phyloP scores from a whole-genome alignment of 139 green algal genomes.

The Spirogloea muscicola region DNA sequence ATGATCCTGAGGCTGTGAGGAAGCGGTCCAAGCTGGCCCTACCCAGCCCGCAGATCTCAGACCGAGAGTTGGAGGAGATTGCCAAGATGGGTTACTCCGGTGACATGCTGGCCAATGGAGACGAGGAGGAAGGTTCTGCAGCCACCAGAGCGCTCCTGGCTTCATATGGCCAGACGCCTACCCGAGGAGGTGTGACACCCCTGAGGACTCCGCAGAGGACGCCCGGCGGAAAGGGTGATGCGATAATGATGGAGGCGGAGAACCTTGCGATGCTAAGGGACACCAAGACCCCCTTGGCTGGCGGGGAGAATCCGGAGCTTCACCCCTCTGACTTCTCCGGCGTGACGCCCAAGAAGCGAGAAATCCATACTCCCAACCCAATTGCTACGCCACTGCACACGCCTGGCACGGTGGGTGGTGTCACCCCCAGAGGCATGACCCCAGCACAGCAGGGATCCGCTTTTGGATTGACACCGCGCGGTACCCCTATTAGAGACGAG shows the following conservation, averaged over 20 bases:
- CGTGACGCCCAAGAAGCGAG: slow-evolving; percentile 57
- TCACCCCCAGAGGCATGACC: slow-evolving; percentile 10
- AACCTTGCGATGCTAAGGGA: slow-evolving; percentile 70
- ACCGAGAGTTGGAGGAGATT: slow-evolving; percentile 86
- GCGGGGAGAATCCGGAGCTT: slow-evolving; percentile 78
- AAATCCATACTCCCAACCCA: slow-evolving; percentile 24
- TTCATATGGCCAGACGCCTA: slow-evolving; percentile 61
- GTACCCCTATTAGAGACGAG: slow-evolving; percentile 68
- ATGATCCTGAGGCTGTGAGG: slow-evolving; percentile 59
- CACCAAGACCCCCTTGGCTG: slow-evolving; percentile 82
- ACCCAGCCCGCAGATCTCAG: slow-evolving; percentile 62
- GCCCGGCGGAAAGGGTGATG: slow-evolving; percentile 69
- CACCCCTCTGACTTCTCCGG: slow-evolving; percentile 69
- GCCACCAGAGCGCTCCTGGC: slow-evolving; percentile 42
- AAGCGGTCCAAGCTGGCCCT: slow-evolving; percentile 85
- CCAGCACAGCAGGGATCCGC: slow-evolving; percentile 20
- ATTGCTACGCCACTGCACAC: slow-evolving; percentile 56
- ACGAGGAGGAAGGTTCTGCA: slow-evolving; percentile 52
- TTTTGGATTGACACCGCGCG: slow-evolving; percentile 53
- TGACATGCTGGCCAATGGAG: slow-evolving; percentile 56
- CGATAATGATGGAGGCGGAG: slow-evolving; percentile 78
- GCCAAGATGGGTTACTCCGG: slow-evolving; percentile 62
- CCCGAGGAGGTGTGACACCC: slow-evolving; percentile 50
- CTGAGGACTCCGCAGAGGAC: slow-evolving; percentile 74
- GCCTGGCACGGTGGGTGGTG: background rate